Conservation (phyloP, 495 filamentous ascomycete species). For the Rhypophila decipiens region DNA sequence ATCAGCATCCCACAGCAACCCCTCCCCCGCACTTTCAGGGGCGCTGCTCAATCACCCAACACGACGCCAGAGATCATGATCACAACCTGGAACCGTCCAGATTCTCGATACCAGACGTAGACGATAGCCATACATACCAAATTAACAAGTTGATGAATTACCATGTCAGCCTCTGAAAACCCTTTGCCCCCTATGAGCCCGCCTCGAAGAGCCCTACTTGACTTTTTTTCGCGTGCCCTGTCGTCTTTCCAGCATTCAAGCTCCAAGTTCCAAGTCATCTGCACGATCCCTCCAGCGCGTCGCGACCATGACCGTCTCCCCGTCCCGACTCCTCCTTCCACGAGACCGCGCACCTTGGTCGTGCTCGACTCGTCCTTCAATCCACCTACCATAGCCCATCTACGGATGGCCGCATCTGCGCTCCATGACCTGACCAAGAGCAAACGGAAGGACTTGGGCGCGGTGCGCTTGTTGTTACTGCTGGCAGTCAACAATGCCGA, state of each 20-base stretch:
- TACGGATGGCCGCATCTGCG: slow-evolving; percentile 65
- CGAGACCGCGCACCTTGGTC: slow-evolving; percentile 46
- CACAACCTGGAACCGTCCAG: too few relatives aligned
- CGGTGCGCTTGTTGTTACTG: slow-evolving; percentile 64
- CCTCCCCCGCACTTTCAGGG: too few relatives aligned
- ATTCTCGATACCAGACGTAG: too few relatives aligned
- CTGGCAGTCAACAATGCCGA: slow-evolving; percentile 91
- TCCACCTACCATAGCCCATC: slow-evolving; percentile 80
- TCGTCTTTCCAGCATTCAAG: slow-evolving; percentile 51
- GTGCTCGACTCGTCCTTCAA: slow-evolving; percentile 96
- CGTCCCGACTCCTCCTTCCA: slow-evolving; percentile 14
- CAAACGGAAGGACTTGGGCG: background rate
- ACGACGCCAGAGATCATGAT: too few relatives aligned
- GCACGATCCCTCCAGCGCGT: slow-evolving; percentile 35
- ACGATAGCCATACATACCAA: too few relatives aligned
- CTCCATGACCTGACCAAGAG: slow-evolving; percentile 37
- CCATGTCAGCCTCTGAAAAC: background rate
- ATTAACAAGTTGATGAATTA: too few relatives aligned
- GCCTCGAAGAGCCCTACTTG: slow-evolving; percentile 18
- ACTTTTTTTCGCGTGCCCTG: slow-evolving; percentile 45
- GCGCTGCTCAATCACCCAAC: too few relatives aligned
- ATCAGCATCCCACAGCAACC: too few relatives aligned
- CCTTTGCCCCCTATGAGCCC: background rate
- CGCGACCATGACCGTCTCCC: slow-evolving; percentile 1
- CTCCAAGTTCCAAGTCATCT: slow-evolving; percentile 53